Base-by-base conservation (phyloP, 192 early-diverging fungal genomes). In the Endogone sp. region DNA sequence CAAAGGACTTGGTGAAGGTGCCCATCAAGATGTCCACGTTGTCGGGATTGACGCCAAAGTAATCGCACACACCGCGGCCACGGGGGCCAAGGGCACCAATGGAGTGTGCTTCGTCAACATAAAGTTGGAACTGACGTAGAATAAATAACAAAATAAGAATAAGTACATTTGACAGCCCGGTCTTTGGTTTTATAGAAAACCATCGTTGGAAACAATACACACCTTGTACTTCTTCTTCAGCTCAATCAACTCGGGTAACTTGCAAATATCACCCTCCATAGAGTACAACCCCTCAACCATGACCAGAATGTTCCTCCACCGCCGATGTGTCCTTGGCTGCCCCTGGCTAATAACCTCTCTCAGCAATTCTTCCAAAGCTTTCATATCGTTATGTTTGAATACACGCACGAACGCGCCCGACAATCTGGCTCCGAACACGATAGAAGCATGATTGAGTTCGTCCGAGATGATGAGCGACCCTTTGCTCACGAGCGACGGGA, bases 241-340 rank as follows among this genome's bases (percentile, higher is more conserved):
- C 49, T 86, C 94, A 28, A 97, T 78, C 63, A 98, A 89, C 65
- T 92, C 90, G 31, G 95, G 96, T 54, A 98, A 77, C 64, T 90
- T 89, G 76, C 89, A 89, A 79, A 95, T 92, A 71, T 89, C 90
- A 54, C 97, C 97, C 75, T 99, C 97, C 97, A 99, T 99, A 21
- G 94, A 96, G 54, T 77, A 99, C 27, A 99, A 82, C 32, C 95
- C 95, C 72, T 99, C 96, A 26, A 99, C 94, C 24, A 99, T 87
- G 3, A 99, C 86, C 69, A 99, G 75, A 75, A 99, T 99, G 82
- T 99, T 99, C 81, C 96, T 97, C 97, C 97, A 99, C 13, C 95
- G 97, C 27, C 97, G 89, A 75, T 98, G 96, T 8, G 95, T 99
- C 63, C 97, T 87, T 25, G 96, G 96, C 80, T 99, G 97, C 29